These are phyloP conservation scores for Brassica juncea DNA, from an alignment of 345 rosid species.

Conservation along the genomic window DNA sequence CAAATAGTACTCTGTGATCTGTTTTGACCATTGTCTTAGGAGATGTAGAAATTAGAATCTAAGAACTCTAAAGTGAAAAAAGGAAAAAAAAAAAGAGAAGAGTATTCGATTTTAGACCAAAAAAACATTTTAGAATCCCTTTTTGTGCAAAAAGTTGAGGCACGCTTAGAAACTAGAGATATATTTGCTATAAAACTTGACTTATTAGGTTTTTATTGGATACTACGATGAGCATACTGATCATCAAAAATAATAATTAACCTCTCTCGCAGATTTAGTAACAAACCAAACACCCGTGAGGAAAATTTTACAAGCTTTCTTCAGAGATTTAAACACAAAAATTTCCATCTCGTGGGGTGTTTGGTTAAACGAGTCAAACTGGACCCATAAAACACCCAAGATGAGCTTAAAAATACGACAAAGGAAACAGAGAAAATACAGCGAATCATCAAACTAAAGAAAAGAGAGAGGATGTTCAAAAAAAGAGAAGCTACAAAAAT, in stretches of 20 bases:
- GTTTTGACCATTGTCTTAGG: constrained; percentile 1
- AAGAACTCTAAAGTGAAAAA: not conserved
- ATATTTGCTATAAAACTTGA: not conserved
- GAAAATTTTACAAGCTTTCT: not conserved
- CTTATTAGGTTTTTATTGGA: not conserved
- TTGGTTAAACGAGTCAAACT: not conserved
- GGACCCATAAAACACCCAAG: not conserved
- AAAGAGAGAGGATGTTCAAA: not conserved
- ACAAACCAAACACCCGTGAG: not conserved
- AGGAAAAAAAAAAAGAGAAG: not conserved
- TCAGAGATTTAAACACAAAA: not conserved
- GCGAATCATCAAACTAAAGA: not conserved
- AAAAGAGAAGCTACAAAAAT: not conserved
- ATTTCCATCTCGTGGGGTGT: not conserved
- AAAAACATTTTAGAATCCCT: not conserved
- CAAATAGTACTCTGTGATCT: not conserved
- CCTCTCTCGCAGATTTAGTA: not conserved
- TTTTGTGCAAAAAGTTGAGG: not conserved
- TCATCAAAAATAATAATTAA: not conserved
- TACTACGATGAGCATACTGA: not conserved
- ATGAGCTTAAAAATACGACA: not conserved
- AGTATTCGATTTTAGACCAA: not conserved
- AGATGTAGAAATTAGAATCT: not conserved
- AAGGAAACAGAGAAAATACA: not conserved
- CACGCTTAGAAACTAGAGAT: not conserved